phyloP scores from a whole-genome alignment of 73 alveolate genomes.

The Symbiodinium natans region DNA sequence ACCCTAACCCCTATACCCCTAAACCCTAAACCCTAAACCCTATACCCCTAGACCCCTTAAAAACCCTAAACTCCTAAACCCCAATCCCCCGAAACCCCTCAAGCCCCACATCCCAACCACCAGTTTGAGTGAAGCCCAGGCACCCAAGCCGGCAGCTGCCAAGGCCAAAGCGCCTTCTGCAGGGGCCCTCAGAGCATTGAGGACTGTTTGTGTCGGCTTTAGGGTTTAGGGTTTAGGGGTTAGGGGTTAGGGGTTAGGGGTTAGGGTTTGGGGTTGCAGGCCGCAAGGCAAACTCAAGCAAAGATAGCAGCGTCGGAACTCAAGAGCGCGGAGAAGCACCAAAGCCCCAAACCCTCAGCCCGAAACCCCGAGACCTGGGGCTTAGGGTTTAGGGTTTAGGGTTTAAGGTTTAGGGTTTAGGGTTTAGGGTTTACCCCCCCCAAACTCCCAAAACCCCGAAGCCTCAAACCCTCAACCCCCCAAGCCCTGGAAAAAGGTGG shows the following conservation, averaged over 20 bases:
- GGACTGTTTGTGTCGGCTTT: neutral
- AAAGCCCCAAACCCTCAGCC: too few species aligned
- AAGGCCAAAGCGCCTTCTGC: neutral
- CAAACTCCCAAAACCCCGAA: neutral
- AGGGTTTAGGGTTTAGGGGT: too few species aligned
- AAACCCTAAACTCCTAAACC: too few species aligned
- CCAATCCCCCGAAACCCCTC: too few species aligned
- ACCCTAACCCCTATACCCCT: too few species aligned
- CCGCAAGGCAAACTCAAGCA: neutral
- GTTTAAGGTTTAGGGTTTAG: too few species aligned
- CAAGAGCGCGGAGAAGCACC: neutral
- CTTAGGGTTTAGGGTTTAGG: neutral
- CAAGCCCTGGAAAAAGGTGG: neutral
- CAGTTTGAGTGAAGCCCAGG: too few species aligned
- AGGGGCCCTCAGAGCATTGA: neutral
- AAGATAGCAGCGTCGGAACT: neutral
- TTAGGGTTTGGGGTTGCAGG: neutral
- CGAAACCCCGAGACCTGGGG: neutral
- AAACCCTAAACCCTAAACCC: too few species aligned
- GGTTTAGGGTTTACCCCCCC: too few species aligned
- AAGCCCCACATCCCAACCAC: too few species aligned
- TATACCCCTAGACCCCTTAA: too few species aligned
- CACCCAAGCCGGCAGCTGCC: constrained; percentile 2
- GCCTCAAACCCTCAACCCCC: neutral
- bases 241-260: too few species aligned